A percentile compares a stretch with the other conserved stretches of the same genome.
phyloP scores from a whole-genome alignment of 345 rosid species.

The Populus euphratica region DNA sequence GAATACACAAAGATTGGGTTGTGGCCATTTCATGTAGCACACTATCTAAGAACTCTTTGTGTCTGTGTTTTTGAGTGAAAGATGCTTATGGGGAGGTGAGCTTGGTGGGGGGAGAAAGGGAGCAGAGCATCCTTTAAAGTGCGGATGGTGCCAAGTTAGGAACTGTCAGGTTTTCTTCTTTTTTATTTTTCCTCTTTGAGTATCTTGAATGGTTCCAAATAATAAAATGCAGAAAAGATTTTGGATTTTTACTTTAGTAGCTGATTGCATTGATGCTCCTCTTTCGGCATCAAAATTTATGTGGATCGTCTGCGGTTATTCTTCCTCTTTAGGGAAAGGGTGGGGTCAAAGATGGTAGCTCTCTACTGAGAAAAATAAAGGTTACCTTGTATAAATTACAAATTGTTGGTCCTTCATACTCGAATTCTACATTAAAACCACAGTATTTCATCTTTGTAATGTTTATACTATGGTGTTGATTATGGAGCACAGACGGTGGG shows the following conservation, averaged over 20 bases:
- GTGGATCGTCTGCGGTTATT: neutral
- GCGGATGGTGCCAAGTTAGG: conserved; percentile 33
- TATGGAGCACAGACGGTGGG: no score
- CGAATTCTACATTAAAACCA: neutral
- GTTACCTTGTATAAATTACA: neutral
- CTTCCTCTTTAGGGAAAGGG: neutral
- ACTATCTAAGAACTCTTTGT: conserved; percentile 12
- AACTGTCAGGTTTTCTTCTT: conserved; percentile 17
- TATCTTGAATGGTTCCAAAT: conserved; percentile 37
- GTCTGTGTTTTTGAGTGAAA: conserved; percentile 10
- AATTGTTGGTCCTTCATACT: neutral
- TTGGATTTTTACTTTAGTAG: conserved; percentile 1
- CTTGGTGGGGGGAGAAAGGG: conserved; percentile 13
- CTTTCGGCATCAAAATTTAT: conserved; percentile 7
- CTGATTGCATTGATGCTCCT: conserved; percentile 14
- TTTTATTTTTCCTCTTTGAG: conserved; percentile 3
- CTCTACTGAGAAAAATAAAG: neutral
- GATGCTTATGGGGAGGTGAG: conserved; percentile 28
- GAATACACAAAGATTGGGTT: neutral
- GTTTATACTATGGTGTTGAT: neutral
- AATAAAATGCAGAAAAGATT: conserved; percentile 27
- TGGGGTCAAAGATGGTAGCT: neutral
- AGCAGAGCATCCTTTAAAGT: conserved; percentile 43
- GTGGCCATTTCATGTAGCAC: conserved; percentile 2
- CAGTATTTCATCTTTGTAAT: neutral